Evolutionary conservation across 371 early-diverging fungal genomes (phyloP).

Genomic region (Coemansia sp.): DNA sequence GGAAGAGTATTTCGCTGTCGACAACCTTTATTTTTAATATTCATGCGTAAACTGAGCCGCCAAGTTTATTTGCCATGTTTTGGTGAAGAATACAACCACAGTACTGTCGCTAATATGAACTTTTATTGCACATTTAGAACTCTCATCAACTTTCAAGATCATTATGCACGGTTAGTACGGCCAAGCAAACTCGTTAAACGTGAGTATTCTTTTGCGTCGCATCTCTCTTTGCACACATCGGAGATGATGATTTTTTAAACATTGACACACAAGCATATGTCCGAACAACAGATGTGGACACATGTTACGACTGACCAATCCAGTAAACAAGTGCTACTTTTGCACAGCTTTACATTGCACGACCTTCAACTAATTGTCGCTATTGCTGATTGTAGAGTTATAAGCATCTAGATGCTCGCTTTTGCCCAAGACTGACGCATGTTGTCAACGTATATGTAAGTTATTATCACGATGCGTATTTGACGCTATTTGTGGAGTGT

Average conservation of each 20-base stretch:
- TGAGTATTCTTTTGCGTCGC: not conserved
- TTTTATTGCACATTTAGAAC: not conserved
- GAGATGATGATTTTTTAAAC: slow-evolving; percentile 42
- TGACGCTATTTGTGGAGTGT: not conserved
- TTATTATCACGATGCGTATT: not conserved
- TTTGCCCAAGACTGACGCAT: too few species aligned
- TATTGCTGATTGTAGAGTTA: not conserved
- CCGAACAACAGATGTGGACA: slow-evolving; percentile 55
- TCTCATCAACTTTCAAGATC: not conserved
- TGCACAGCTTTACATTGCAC: not conserved
- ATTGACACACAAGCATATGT: slow-evolving; percentile 68
- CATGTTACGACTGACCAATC: slow-evolving; percentile 33
- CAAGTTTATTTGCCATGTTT: not conserved
- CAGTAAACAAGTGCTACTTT: not conserved
- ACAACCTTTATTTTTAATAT: slow-evolving; percentile 62
- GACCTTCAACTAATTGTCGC: not conserved
- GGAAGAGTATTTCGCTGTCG: slow-evolving; percentile 70
- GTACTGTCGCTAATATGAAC: not conserved
- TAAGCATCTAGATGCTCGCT: not conserved
- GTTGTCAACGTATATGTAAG: slow-evolving; percentile 1
- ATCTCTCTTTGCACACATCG: not conserved
- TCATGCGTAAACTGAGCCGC: slow-evolving; percentile 58
- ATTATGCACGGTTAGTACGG: not conserved
- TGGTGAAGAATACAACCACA: not conserved
- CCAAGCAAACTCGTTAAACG: not conserved